phyloP scores from a whole-genome alignment of 495 filamentous ascomycete species.

The Penicillium atrosanguineum region DNA sequence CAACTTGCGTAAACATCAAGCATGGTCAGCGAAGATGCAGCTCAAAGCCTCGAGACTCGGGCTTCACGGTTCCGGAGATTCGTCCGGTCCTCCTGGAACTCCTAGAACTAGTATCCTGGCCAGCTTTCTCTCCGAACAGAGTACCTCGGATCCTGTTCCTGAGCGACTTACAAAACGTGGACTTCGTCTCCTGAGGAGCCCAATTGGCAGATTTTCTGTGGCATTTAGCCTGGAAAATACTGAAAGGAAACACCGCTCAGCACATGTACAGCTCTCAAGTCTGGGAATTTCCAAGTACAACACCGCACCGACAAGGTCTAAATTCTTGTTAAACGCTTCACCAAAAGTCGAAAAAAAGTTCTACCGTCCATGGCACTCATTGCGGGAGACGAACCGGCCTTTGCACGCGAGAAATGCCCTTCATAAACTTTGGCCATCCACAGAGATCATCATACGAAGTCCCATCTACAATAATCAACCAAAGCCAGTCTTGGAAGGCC shows the following conservation, averaged over 20 bases:
- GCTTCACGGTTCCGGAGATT: constrained; percentile 10
- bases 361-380: neutral
- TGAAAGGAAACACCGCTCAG: neutral
- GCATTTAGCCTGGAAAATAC: neutral
- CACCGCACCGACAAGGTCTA: constrained; percentile 6
- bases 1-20: constrained; percentile 25
- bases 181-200: neutral
- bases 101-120: constrained; percentile 28
- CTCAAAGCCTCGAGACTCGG: constrained; percentile 16
- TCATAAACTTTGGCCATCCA: neutral
- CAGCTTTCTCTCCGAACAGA: constrained; percentile 24
- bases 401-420: neutral
- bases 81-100: constrained; percentile 38
- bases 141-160: neutral
- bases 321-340: neutral
- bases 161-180: neutral
- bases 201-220: neutral
- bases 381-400: neutral
- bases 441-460: neutral
- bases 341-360: neutral
- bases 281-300: constrained; percentile 7
- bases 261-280: neutral
- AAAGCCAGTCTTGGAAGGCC: neutral
- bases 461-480: neutral
- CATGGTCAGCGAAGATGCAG: constrained; percentile 42